Percentiles rank a stretch among this genome's conserved stretches.
Conservation (phyloP, 768 basidiomycete species). For the Coprinopsis strossmayeri region DNA sequence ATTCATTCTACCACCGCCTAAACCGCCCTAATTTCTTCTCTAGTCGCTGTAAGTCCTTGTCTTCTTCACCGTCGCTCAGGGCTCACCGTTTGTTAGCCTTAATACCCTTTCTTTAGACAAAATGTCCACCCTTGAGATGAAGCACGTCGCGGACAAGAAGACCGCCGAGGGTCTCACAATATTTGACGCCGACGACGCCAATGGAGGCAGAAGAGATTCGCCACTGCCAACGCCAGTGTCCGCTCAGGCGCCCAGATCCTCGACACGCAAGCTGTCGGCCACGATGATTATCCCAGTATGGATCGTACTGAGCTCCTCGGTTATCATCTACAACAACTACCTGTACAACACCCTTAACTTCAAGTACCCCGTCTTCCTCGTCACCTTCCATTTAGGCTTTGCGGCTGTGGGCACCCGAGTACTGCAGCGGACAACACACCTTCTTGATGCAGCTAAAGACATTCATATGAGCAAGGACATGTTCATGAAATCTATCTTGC, state of each 20-base stretch:
- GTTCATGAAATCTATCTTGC: conserved; percentile 82
- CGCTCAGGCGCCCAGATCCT: conserved; percentile 21
- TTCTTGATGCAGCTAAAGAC: conserved; percentile 75
- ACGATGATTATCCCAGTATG: conserved; percentile 82
- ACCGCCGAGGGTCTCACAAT: conserved; percentile 15
- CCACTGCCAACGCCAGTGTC: conserved; percentile 57
- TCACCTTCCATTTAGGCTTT: conserved; percentile 79
- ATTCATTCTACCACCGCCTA: too few relatives aligned
- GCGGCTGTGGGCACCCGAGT: conserved; percentile 84
- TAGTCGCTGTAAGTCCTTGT: conserved; percentile 7
- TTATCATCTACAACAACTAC: conserved; percentile 96
- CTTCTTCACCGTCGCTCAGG: not conserved
- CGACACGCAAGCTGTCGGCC: conserved; percentile 55
- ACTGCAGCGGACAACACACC: conserved; percentile 71
- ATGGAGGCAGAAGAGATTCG: conserved; percentile 15
- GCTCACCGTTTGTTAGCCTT: too few relatives aligned
- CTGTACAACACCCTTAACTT: conserved; percentile 80
- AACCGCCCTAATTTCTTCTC: not conserved
- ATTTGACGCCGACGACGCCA: conserved; percentile 12
- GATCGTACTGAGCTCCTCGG: conserved; percentile 83
- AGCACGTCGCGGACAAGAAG: conserved; percentile 21
- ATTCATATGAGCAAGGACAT: conserved; percentile 73
- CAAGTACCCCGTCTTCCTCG: conserved; percentile 88
- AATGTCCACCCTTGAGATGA: conserved; percentile 10
- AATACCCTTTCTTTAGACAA: too few relatives aligned